phyloP scores from a whole-genome alignment of 331 rosid genomes.

The Quercus tomentella region DNA sequence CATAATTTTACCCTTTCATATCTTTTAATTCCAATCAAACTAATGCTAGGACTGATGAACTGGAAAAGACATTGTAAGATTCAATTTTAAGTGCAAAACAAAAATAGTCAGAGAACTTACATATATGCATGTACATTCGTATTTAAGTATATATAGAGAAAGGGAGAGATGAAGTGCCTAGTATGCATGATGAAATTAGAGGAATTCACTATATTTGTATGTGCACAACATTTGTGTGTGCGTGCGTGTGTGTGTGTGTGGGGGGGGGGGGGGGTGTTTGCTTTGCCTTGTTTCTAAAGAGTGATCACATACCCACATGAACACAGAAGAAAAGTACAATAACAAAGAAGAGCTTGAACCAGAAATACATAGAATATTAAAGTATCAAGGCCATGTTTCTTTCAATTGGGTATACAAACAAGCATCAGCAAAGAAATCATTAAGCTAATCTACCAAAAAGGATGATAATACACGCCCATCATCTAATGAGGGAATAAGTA shows the following conservation, averaged over 20 bases:
- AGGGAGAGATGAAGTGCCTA: background rate
- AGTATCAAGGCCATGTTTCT: background rate
- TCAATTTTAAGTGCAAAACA: too few relatives aligned
- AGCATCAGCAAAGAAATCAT: slow-evolving; percentile 1
- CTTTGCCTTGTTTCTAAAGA: background rate
- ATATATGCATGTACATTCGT: too few relatives aligned
- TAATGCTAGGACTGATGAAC: too few relatives aligned
- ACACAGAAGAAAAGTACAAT: background rate
- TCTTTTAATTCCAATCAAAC: too few relatives aligned
- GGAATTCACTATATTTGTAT: background rate
- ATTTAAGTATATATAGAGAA: too few relatives aligned
- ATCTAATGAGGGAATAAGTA: background rate
- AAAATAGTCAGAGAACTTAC: too few relatives aligned
- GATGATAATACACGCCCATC: slow-evolving; percentile 2
- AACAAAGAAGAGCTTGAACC: background rate
- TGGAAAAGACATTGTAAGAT: too few relatives aligned
- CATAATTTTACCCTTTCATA: too few relatives aligned
- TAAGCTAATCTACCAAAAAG: slow-evolving; percentile 32
- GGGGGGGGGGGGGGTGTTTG: too few relatives aligned
- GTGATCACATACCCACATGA: background rate
- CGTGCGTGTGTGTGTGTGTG: background rate
- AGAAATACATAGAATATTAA: background rate
- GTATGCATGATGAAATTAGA: background rate
- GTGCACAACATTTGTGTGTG: background rate
- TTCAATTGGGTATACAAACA: background rate